phyloP scores from a whole-genome alignment of 2,329 filamentous ascomycete genomes.

The Fusarium brevicatenulatum region DNA sequence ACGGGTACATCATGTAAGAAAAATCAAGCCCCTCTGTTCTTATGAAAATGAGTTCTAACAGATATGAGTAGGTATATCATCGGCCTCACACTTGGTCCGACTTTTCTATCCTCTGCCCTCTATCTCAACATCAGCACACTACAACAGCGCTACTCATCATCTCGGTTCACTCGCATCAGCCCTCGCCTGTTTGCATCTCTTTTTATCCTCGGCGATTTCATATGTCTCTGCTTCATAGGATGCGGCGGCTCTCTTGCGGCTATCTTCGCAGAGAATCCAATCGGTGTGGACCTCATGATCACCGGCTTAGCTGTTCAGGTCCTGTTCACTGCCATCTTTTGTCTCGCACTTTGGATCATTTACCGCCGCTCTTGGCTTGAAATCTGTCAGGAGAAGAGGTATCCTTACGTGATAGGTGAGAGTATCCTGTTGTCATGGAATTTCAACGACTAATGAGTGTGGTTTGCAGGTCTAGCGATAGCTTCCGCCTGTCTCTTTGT shows the following conservation, averaged over 20 bases:
- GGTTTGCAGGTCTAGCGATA: neutral
- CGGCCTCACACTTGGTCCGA: neutral
- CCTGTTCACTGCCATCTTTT: neutral
- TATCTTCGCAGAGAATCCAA: neutral
- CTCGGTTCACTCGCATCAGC: neutral
- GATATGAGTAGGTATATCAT: neutral
- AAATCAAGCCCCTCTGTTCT: too few species aligned
- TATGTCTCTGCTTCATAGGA: neutral
- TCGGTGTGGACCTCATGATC: neutral
- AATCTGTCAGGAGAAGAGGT: neutral
- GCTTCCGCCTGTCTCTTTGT: neutral
- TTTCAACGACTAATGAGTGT: neutral
- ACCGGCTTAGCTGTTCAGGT: neutral
- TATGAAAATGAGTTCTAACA: neutral
- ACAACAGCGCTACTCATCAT: neutral
- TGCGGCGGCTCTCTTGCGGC: neutral
- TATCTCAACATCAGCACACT: neutral
- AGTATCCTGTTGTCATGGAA: too few species aligned
- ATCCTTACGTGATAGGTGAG: neutral
- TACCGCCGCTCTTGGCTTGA: neutral
- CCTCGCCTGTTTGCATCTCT: neutral
- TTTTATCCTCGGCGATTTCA: neutral
- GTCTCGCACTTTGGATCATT: neutral
- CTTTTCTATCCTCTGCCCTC: neutral
- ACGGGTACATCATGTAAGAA: neutral